These are phyloP conservation scores for Ophiostoma ulmi DNA, from an alignment of 2,329 filamentous ascomycete species.

Conservation along the genomic window DNA sequence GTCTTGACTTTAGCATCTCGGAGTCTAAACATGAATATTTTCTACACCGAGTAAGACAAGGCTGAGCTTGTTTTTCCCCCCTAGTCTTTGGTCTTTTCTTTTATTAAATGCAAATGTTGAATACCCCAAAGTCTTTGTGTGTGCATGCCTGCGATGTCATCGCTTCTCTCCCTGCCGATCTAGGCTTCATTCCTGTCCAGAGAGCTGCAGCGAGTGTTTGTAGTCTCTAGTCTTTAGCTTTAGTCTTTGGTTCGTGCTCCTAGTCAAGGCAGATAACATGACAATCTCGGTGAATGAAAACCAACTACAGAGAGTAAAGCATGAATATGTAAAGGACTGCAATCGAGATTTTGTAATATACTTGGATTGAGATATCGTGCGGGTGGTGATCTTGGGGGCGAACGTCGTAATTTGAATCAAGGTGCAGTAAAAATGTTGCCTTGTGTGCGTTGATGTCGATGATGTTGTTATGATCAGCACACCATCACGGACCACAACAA, in stretches of 20 bases:
- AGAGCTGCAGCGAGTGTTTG: not conserved
- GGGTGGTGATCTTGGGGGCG: not conserved
- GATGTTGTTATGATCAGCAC: not conserved
- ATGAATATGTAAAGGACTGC: not conserved
- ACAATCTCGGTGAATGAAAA: not conserved
- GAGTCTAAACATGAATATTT: not conserved
- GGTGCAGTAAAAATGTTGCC: no score
- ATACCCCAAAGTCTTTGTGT: not conserved
- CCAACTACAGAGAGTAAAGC: not conserved
- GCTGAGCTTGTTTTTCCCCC: not conserved
- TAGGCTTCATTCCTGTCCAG: not conserved
- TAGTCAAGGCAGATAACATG: not conserved
- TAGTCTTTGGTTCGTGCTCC: no score
- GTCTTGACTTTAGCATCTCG: not conserved
- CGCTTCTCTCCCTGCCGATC: not conserved
- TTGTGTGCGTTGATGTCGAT: no score
- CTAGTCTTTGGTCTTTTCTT: not conserved
- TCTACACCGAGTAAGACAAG: constrained; percentile 3
- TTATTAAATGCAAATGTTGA: not conserved
- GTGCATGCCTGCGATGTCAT: not conserved
- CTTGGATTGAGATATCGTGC: not conserved
- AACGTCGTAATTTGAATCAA: not conserved
- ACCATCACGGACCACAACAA: not conserved
- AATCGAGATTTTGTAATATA: not conserved
- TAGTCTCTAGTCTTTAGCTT: no score